These are phyloP conservation scores for Dendryphion nanum DNA, from an alignment of 2,329 filamentous ascomycete species.

Conservation along the genomic window DNA sequence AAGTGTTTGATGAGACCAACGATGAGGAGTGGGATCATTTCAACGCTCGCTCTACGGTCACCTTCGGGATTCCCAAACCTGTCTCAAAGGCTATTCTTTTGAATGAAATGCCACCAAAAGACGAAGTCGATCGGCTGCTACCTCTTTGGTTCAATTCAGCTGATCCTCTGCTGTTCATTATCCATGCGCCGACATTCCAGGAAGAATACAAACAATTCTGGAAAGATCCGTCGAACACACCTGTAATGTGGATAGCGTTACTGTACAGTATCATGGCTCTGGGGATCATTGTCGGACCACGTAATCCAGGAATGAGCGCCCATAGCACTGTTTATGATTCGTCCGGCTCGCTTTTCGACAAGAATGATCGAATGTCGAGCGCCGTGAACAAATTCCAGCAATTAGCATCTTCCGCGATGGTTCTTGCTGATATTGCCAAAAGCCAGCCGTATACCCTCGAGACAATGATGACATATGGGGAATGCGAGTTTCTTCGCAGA, in stretches of 20 bases:
- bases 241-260: conserved; percentile 21
- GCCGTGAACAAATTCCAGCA: conserved; percentile 18
- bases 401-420: conserved; percentile 23
- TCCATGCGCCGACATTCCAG: conserved; percentile 23
- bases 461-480: conserved; percentile 12
- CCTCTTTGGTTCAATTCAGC: conserved; percentile 22
- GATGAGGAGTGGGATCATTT: conserved; percentile 18
- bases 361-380: conserved; percentile 6
- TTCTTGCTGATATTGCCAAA: conserved; percentile 24
- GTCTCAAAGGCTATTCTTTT: conserved; percentile 20
- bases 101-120: conserved; percentile 21
- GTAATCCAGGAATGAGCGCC: conserved; percentile 20
- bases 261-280: conserved; percentile 18
- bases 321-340: conserved; percentile 8
- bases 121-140: conserved; percentile 24
- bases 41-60: conserved; percentile 17
- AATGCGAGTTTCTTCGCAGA: conserved; percentile 20
- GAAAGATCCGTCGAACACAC: conserved; percentile 12
- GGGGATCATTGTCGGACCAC: conserved; percentile 19
- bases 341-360: conserved; percentile 6
- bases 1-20: conserved; percentile 8
- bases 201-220: conserved; percentile 25
- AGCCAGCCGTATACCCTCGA: conserved; percentile 21
- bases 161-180: conserved; percentile 21
- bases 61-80: conserved; percentile 18